Base-by-base conservation (phyloP, 805 yeast genomes). In the Yueomyces sp. region DNA sequence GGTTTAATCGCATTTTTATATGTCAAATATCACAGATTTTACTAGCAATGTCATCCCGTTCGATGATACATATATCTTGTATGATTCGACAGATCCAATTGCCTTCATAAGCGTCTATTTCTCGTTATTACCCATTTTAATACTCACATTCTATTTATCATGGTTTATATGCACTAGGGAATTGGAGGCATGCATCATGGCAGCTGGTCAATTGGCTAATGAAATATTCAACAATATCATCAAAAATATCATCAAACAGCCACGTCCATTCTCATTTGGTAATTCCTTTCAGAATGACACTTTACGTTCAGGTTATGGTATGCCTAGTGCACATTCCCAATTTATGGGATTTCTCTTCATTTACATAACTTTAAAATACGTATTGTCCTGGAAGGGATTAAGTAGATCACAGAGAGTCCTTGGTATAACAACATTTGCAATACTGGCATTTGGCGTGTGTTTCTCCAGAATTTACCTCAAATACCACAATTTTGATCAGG, bases 241-340 rank as follows among this genome's bases (percentile, higher is more conserved):
- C 37, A 90, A 90, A 58, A 67, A 69, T 26, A 36, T 74, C 1
- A 60, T 86, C 37, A 76, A 73, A 50, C 84, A 83, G 55, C 81
- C 85, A 27, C 70, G 98, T 48, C 98, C 98, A 0, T 50, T 52
- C n/a, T 48, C 49, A 29, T 60, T 67, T 40, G 62, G 59, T 5
- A 62, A 61, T 5, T 48, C 56, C 3, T 57, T 66, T 39, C 68
- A 65, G 40, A 59, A 57, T 39, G 59, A 57, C 37, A 60, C 76
- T 52, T 28, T 70, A 39, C 61, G 76, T 45, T 70, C 82, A 49
- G 79, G 82, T 1, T 87, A 81, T 59, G 98, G 98, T 0, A 90
- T 90, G 96, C 98, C 98, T 0, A 79, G 88, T 43, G 96, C 98
- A 1, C 98, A 90, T 62, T 78, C 95, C 0, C 98, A 90, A 64